These are phyloP conservation scores for Talaromyces verruculosus DNA, from an alignment of 2,329 filamentous ascomycete species.

Conservation along the genomic window DNA sequence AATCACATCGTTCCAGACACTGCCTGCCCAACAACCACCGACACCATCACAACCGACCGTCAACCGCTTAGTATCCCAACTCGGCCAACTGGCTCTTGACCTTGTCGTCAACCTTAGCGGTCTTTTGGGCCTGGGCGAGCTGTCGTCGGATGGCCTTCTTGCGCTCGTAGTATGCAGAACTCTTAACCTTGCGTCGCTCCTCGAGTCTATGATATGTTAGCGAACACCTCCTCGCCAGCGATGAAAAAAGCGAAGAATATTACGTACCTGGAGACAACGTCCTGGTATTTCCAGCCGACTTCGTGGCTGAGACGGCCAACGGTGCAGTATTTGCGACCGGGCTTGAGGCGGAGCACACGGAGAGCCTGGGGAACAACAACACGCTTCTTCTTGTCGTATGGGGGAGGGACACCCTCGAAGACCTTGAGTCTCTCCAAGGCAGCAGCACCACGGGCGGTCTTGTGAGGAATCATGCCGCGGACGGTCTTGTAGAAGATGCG, in stretches of 20 bases:
- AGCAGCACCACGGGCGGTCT: conserved; percentile 95
- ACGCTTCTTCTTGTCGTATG: conserved; percentile 99
- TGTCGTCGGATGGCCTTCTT: conserved; percentile 96
- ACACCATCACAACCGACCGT: conserved; percentile 37
- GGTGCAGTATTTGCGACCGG: conserved; percentile 99
- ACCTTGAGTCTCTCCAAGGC: conserved; percentile 99
- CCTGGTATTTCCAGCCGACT: conserved; percentile 99
- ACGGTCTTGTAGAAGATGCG: conserved; percentile 99
- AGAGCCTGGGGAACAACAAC: conserved; percentile 98
- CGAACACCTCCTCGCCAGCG: neutral
- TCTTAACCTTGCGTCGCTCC: conserved; percentile 99
- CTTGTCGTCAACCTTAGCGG: conserved; percentile 80
- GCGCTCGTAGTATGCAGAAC: conserved; percentile 98
- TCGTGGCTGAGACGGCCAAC: conserved; percentile 97
- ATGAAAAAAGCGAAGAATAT: conserved; percentile 12
- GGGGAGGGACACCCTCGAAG: conserved; percentile 98
- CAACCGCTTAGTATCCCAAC: conserved; percentile 76
- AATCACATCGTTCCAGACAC: conserved; percentile 28
- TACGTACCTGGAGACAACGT: conserved; percentile 90
- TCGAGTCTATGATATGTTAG: conserved; percentile 68
- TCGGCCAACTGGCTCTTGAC: conserved; percentile 83
- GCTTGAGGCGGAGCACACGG: conserved; percentile 93
- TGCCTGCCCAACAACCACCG: conserved; percentile 37
- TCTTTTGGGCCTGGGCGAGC: conserved; percentile 90
- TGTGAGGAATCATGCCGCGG: conserved; percentile 99